Conservation (phyloP, 2,329 filamentous ascomycete species). For the Madurella mycetomatis region DNA sequence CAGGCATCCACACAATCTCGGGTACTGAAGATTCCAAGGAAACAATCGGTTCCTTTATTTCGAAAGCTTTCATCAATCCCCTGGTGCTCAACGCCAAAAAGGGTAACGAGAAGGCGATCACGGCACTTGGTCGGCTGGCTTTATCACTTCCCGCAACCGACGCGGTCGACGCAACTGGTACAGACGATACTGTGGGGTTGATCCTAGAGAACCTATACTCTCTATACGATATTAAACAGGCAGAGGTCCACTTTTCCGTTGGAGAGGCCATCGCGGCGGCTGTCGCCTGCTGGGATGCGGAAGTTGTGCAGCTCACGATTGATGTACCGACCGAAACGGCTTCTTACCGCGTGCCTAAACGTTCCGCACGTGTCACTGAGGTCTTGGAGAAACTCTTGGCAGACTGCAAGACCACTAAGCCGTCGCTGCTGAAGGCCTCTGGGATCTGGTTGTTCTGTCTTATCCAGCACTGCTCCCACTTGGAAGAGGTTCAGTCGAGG, state of each 20-base stretch:
- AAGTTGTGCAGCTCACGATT: conserved; percentile 67
- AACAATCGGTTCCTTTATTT: conserved; percentile 23
- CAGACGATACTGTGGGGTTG: conserved; percentile 40
- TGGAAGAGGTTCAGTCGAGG: conserved; percentile 66
- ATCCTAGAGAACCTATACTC: conserved; percentile 67
- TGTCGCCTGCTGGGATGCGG: conserved; percentile 77
- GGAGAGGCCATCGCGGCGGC: conserved; percentile 82
- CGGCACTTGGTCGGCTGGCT: conserved; percentile 72
- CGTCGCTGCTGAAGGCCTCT: conserved; percentile 82
- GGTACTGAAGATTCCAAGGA: conserved; percentile 17
- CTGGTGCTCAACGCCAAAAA: conserved; percentile 68
- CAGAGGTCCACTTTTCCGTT: conserved; percentile 84
- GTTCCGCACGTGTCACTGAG: conserved; percentile 41
- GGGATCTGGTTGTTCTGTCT: conserved; percentile 93
- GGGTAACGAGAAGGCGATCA: conserved; percentile 75
- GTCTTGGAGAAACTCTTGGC: conserved; percentile 69
- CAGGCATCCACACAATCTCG: conserved; percentile 33
- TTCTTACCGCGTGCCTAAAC: conserved; percentile 32
- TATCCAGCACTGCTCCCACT: conserved; percentile 81
- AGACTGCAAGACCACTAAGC: conserved; percentile 80
- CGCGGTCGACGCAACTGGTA: conserved; percentile 32
- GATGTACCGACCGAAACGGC: conserved; percentile 59
- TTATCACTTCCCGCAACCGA: conserved; percentile 47
- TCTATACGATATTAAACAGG: conserved; percentile 77
- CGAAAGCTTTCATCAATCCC: conserved; percentile 52